Evolutionary conservation across 2,329 filamentous ascomycete species (phyloP).

Genomic region (Colletotrichum lindemuthianum): DNA sequence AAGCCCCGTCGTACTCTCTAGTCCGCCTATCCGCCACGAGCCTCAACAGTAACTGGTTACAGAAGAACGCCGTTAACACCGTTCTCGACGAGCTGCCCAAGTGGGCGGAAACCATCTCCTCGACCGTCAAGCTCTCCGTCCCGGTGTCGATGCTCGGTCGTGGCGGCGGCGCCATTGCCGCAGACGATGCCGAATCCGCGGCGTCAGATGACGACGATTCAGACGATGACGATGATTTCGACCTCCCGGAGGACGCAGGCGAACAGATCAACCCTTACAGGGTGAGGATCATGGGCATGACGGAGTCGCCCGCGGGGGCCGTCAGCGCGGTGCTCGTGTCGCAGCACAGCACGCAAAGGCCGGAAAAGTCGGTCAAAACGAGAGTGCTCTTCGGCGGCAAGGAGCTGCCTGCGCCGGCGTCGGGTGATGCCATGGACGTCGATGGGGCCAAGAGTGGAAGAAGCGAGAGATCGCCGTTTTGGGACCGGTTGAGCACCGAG

Average conservation of each 20-base stretch:
- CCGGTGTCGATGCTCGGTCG: conserved; percentile 57
- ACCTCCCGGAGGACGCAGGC: conserved; percentile 46
- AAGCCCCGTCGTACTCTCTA: conserved; percentile 60
- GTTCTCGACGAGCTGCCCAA: conserved; percentile 38
- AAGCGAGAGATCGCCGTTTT: background rate
- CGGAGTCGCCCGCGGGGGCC: conserved; percentile 61
- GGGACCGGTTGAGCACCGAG: conserved; percentile 58
- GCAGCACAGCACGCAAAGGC: conserved; percentile 58
- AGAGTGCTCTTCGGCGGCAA: conserved; percentile 50
- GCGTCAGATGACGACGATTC: conserved; percentile 37
- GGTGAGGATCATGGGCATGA: conserved; percentile 64
- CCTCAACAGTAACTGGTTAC: conserved; percentile 62
- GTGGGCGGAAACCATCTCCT: conserved; percentile 61
- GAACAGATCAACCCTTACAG: conserved; percentile 59
- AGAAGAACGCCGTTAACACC: conserved; percentile 55
- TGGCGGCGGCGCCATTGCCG: conserved; percentile 46
- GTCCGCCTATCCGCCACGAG: conserved; percentile 63
- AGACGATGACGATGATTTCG: conserved; percentile 43
- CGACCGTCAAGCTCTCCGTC: conserved; percentile 55
- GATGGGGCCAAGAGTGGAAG: conserved; percentile 12
- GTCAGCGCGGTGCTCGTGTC: conserved; percentile 62
- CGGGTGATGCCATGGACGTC: conserved; percentile 11
- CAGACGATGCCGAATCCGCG: conserved; percentile 38
- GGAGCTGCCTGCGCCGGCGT: background rate
- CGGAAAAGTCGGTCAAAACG: conserved; percentile 53